These are phyloP conservation scores for Chrysochromulina parva DNA, from an alignment of 78 protist species.

Conservation along the genomic window DNA sequence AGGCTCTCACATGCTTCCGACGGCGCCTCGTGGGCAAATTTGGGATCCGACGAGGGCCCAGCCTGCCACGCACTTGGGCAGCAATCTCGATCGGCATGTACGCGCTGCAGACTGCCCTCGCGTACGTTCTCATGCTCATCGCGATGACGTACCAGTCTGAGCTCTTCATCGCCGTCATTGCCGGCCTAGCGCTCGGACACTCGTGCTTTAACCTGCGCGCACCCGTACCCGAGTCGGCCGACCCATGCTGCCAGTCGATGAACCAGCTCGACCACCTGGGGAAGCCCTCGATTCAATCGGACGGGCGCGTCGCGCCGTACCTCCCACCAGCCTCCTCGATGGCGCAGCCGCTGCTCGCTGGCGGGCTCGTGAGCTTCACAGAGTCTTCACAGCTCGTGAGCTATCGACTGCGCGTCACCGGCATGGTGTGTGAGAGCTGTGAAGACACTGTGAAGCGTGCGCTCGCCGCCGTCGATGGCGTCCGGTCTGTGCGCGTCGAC, in stretches of 20 bases:
- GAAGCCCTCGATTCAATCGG: too few species aligned
- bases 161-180: slow-evolving; percentile 4
- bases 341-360: too few species aligned
- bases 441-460: too few species aligned
- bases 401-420: too few species aligned
- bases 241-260: not conserved
- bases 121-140: not conserved
- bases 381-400: too few species aligned
- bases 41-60: not conserved
- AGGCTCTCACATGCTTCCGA: not conserved
- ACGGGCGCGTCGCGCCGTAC: too few species aligned
- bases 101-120: not conserved
- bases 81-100: not conserved
- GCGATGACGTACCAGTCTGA: not conserved
- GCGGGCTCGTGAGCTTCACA: too few species aligned
- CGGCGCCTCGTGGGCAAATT: not conserved
- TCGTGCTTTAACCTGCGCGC: not conserved
- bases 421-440: too few species aligned
- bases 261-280: too few species aligned
- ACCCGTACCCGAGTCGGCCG: not conserved
- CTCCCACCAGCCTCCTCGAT: too few species aligned
- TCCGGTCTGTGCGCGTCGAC: too few species aligned
- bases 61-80: not conserved
- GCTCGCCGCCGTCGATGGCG: too few species aligned
- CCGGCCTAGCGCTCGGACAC: not conserved